A percentile compares a stretch with the other conserved stretches of the same genome.
Evolutionary conservation across 352 stramenopile species (phyloP).

Genomic region (Globisporangium carolinianum): DNA sequence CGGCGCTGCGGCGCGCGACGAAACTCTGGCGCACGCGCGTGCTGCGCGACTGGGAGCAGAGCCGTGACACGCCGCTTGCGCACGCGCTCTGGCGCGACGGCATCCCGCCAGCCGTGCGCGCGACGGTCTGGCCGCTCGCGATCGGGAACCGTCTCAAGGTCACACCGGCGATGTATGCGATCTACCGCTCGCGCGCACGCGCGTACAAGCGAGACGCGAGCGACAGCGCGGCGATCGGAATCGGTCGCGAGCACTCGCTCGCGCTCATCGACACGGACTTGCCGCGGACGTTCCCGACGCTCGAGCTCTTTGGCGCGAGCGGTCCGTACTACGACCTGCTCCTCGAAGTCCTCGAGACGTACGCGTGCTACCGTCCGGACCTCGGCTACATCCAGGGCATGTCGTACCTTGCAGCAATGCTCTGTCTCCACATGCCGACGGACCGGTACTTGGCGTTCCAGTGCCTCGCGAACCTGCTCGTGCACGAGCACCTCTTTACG

Average conservation of each 20-base stretch:
- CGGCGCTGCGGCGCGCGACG: slow-evolving; percentile 74
- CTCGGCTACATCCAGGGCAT: slow-evolving; percentile 88
- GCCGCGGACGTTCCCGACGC: slow-evolving; percentile 76
- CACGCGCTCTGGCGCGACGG: slow-evolving; percentile 77
- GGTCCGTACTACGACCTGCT: slow-evolving; percentile 74
- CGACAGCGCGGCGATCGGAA: slow-evolving; percentile 23
- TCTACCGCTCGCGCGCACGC: slow-evolving; percentile 58
- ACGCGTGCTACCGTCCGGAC: slow-evolving; percentile 82
- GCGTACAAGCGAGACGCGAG: slow-evolving; percentile 51
- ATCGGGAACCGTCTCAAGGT: slow-evolving; percentile 85
- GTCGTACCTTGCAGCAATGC: slow-evolving; percentile 81
- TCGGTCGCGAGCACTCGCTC: slow-evolving; percentile 71
- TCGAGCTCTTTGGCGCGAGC: slow-evolving; percentile 70
- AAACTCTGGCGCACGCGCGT: slow-evolving; percentile 80
- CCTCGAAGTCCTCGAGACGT: slow-evolving; percentile 80
- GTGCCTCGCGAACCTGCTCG: slow-evolving; percentile 83
- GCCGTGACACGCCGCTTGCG: slow-evolving; percentile 61
- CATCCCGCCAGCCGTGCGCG: slow-evolving; percentile 76
- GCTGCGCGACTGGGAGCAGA: slow-evolving; percentile 70
- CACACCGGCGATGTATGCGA: slow-evolving; percentile 82
- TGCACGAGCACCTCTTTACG: slow-evolving; percentile 84
- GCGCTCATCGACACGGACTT: slow-evolving; percentile 84
- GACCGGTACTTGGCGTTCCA: slow-evolving; percentile 81
- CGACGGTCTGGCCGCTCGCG: slow-evolving; percentile 74
- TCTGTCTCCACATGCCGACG: slow-evolving; percentile 82